Base-by-base conservation (phyloP, 306 rosid species). In the Carpinus viminea region DNA sequence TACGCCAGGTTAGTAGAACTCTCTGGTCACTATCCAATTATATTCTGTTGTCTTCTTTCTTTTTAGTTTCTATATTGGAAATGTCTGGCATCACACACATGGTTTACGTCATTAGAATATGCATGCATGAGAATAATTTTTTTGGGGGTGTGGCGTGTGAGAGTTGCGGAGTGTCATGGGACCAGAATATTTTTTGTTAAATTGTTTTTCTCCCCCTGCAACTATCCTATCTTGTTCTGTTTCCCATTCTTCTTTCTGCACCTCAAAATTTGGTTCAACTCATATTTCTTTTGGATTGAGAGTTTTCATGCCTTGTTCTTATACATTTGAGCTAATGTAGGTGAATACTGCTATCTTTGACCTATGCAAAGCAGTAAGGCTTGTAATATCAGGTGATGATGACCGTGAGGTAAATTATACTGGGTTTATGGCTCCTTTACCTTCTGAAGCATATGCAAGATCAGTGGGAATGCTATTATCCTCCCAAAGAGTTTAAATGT, bases 1-100 rank as follows among this genome's bases (percentile, higher is more conserved):
- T 92, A 79, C 95, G 98, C 61, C 97, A 92, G 98, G 98, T 94
- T 85, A 13, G 91, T 87, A 65, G 70, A 56, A 61, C 68, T 78
- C 75, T 70, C 71, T 83, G 78, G 83, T 78, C 41, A 26, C 45
- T 75, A 70, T 54, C 64, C 50, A 72, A 68, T 50, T 65, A 65
- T 52, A 24, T 45, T 46, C 16, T 47, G 36, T 73, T 17, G 6
- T 18, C 65, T 84, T 68, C 16, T 55, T 17, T 5, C 4, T 3
- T 61, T 46, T 21, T n/a, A 36, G 53, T 76, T 61, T 52, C 12
- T 68, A 65, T 57, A 7, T 16, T 34, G n/a, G 47, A 64, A 31
- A 64, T 36, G 15, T 15, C 70, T 64, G 70, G 21, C 70, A 31
- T 64, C 9, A 64, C 46, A 64, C 46, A 64, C 11, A 7, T 64